A percentile compares a stretch with the other conserved stretches of the same genome.
phyloP scores from a whole-genome alignment of 148 eudicot genomes.

The Polygonum maritimum region DNA sequence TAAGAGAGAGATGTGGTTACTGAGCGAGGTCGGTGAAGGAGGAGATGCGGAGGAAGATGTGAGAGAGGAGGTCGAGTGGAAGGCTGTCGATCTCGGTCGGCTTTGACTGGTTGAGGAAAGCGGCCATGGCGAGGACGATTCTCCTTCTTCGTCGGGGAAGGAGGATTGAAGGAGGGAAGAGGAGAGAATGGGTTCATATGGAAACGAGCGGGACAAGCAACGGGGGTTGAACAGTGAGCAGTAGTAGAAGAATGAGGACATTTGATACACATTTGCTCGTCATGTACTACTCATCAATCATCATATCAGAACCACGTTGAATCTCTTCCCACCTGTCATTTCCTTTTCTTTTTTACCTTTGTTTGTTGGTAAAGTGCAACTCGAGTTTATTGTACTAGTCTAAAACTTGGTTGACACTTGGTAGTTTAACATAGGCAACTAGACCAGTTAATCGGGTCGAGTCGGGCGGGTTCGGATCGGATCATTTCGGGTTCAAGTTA shows the following conservation, averaged over 20 bases:
- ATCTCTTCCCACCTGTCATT: neutral
- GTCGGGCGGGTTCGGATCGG: too few species aligned
- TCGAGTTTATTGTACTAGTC: too few species aligned
- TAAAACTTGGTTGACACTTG: too few species aligned
- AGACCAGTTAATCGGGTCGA: too few species aligned
- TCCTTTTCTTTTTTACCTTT: neutral
- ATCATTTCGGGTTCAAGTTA: too few species aligned
- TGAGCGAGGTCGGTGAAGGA: constrained; percentile 82
- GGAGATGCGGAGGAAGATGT: constrained; percentile 50
- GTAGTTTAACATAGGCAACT: too few species aligned
- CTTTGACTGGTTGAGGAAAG: neutral
- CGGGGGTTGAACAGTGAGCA: neutral
- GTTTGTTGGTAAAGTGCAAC: too few species aligned
- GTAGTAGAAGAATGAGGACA: neutral
- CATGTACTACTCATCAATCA: neutral
- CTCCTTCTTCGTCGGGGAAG: neutral
- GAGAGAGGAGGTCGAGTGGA: constrained; percentile 67
- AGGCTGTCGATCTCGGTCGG: constrained; percentile 63
- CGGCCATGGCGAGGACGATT: neutral
- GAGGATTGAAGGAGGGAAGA: neutral
- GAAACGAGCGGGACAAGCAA: neutral
- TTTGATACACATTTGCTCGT: neutral
- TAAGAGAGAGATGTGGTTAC: constrained; percentile 22
- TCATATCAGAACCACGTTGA: neutral
- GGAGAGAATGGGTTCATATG: neutral